Evolutionary conservation across 345 rosid species (phyloP), one percentile per base, ranked within the genome.

Genomic region (Salix exigua): DNA sequence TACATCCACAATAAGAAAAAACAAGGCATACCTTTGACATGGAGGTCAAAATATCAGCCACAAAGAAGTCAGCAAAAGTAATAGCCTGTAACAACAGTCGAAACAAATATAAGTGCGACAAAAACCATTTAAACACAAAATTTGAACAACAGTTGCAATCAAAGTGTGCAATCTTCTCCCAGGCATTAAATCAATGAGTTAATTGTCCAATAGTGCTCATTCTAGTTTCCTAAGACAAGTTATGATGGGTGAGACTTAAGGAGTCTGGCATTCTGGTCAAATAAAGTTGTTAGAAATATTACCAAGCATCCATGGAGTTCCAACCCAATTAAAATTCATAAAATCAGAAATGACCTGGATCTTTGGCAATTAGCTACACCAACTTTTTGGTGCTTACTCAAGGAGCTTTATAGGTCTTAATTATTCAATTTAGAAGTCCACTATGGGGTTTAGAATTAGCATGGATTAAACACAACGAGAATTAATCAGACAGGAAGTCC

Each of bases 11-110:
- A 58, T 7, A 33, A 75, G 48, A 74, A 13, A 26, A 37, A 14
- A 81, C 64, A 60, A 72, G 65, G 23, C 87, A 75, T 86, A 94
- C 98, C 97, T 95, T 95, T 74, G 99, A 85, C 99, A 95, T 84
- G 68, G 97, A 95, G 64, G 99, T 95, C 77, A 95, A 68, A 75
- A 95, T 91, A 87, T 95, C 99, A 70, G 97, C 99, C 81, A 95
- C 72, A 77, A 95, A 95, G 85, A 95, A 95, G 89, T 95, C 99
- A 1, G 92, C 79, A 84, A 95, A 93, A 7, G 97, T 76, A 75
- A 95, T 91, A 62, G 94, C 87, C 97, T 95, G 92, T 68, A 79
- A 71, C 18, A 78, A 48, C 35, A 65, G 33, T 28, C 46, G 46
- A 69, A 77, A 70, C 31, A 42, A 70, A 75, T 55, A 33, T 19